Evolutionary conservation across 257 asterid species (phyloP), one percentile per base, ranked within the genome.

Genomic region (Dorcoceras hygrometricum): DNA sequence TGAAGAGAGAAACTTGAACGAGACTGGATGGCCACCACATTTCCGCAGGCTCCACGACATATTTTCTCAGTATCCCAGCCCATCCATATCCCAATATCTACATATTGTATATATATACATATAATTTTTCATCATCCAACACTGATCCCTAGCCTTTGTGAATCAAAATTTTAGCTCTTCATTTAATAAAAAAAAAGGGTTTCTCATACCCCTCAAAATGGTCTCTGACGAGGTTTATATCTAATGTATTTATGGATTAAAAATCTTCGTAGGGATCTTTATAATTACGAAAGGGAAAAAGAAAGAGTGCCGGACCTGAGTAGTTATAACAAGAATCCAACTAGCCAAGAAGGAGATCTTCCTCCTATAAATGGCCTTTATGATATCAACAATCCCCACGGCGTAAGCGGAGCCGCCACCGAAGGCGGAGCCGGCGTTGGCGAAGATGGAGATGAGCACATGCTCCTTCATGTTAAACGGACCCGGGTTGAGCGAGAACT

Each of bases 401-500:
- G 95, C 95, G 58, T 88, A 88, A 12, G 92, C 90, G 36, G 83
- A 10, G 0, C 89, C 91, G 29, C 28, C 19, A 2, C 90, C 95
- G 26, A 84, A 81, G 0, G 81, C 82, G 0, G 83, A 68, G 0
- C 92, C 92, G 11, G 90, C 87, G 57, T 83, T 87, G 0, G 92
- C 95, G 36, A 87, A 87, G 19, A 87, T 82, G 3, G 95, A 87
- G 4, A 87, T 87, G 70, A 87, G 50, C 0, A 86, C 95, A 43
- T 87, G 95, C 70, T 87, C 95, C 63, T 87, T 87, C 78, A 85
- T 68, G 66, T 87, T 85, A 67, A 87, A 87, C 7, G 95, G 92
- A 11, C 91, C 95, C 0, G 95, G 89, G 65, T 87, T 87, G 11
- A 87, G 73, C 23, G 89, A 74, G 25, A 85, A 85, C 71, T 76